A percentile compares a stretch with the other conserved stretches of the same genome.
phyloP scores from a whole-genome alignment of 2,329 filamentous ascomycete genomes.

The Coniochaeta pulveracea region DNA sequence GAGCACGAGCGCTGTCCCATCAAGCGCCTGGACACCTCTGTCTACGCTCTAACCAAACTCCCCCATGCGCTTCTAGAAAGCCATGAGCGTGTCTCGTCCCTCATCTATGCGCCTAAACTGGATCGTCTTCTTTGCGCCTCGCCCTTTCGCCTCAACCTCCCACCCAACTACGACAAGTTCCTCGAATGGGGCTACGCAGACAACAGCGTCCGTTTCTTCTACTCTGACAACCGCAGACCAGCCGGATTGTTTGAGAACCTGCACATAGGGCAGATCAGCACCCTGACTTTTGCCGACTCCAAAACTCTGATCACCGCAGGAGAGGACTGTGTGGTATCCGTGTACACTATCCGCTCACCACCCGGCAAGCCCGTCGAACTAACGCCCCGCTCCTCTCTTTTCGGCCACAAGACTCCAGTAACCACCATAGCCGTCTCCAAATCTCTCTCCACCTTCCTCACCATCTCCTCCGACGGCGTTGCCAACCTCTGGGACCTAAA shows the following conservation, averaged over 20 bases:
- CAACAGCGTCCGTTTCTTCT: slow-evolving; percentile 83
- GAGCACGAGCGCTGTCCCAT: slow-evolving; percentile 56
- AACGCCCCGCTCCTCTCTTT: slow-evolving; percentile 66
- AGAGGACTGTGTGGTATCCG: slow-evolving; percentile 80
- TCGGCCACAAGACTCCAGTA: slow-evolving; percentile 80
- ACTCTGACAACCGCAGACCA: slow-evolving; percentile 55
- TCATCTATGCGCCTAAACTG: slow-evolving; percentile 67
- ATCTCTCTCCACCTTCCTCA: slow-evolving; percentile 79
- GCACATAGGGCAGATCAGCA: slow-evolving; percentile 81
- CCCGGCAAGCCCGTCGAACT: slow-evolving; percentile 65
- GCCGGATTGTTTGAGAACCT: slow-evolving; percentile 89
- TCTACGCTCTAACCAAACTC: slow-evolving; percentile 64
- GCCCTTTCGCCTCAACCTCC: slow-evolving; percentile 76
- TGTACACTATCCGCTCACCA: slow-evolving; percentile 61
- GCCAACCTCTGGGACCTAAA: slow-evolving; percentile 93
- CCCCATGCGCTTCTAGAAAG: slow-evolving; percentile 68
- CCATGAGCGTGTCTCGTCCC: slow-evolving; percentile 67
- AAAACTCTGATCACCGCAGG: slow-evolving; percentile 86
- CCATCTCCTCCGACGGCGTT: slow-evolving; percentile 69
- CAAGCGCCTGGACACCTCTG: slow-evolving; percentile 65
- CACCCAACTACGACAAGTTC: slow-evolving; percentile 78
- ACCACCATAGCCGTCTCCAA: slow-evolving; percentile 75
- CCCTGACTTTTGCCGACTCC: slow-evolving; percentile 75
- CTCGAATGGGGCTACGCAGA: slow-evolving; percentile 96
- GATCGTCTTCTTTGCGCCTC: slow-evolving; percentile 77